Base-by-base conservation (phyloP, 768 basidiomycete species). In the Kwoniella europaea region DNA sequence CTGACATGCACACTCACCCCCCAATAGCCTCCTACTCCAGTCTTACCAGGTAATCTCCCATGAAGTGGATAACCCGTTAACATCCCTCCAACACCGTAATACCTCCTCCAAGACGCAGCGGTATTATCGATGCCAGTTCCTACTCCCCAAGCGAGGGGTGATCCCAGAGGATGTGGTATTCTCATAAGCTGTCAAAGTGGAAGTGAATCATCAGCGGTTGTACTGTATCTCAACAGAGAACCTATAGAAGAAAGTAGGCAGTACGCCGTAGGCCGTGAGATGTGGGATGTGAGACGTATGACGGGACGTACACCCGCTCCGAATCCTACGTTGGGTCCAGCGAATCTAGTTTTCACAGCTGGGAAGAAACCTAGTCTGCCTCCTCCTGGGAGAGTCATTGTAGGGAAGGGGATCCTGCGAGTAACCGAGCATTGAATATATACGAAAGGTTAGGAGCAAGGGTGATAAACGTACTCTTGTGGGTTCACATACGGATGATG, bases 401-500 rank as follows among this genome's bases (percentile, higher is more conserved):
- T 80, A 1, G 79, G 79, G 52, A 76, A 73, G 1, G 79, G 79
- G 6, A 80, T 62, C 55, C 79, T 80, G 66, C 58, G 58, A 24
- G 18, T 22, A 18, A 29, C 20, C 29, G 42, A 43, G 4, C 24
- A 13, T 27, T 16, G 24, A 16, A n/a, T 35, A 10, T 35, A 35
- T 7, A 20, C 22, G 13, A n/a, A 27, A 27, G 41, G 6, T 18
- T 20, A 18, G 50, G 29, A 16, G 57, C 0, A 27, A 60, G 22
- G 50, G 18, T 13, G 58, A 10, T 18, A 44, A 24, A 67, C 79
- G 67, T 44, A 78, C 79, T 80, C 79, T 62, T 78, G 72, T 0
- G 79, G 75, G 50, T 78, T 80, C 35, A 80, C 79, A 63, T 72
- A 74, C 10, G 79, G 79, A 54, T 80, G 79, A 64, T 80, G 79